Base-by-base conservation (phyloP, 257 asterid species). In the Capsicum rhomboideum region DNA sequence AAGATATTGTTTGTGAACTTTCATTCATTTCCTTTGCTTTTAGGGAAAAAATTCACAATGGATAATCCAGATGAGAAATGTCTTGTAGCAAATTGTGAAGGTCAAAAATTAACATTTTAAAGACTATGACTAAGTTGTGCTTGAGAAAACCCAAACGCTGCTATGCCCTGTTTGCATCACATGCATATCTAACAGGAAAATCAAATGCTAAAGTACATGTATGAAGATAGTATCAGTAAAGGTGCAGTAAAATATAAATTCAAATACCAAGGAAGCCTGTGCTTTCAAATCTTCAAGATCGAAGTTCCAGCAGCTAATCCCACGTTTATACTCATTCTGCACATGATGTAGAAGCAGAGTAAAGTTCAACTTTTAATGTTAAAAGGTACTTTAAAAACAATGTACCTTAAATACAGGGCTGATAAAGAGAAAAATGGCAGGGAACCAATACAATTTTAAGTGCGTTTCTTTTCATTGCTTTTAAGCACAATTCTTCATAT, bases 271-370 rank as follows among this genome's bases (percentile, higher is more conserved):
- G 84, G 95, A 91, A 86, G 98, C 98, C 89, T 91, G 95, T 67
- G 97, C 93, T 91, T 92, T 94, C 92, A 94, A 86, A 87, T 94
- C 98, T 2, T 92, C 97, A 42, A 94, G 92, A 90, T 94, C 84
- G 88, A 94, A 94, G 86, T 90, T 89, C 98, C 98, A 94, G 82
- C 92, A 82, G 87, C 98, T 94, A 61, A 94, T 93, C 58, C 98
- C 98, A 12, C 98, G 93, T 84, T 94, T 93, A 88, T 94, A 94
- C 87, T 94, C 95, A 66, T 88, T 91, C 98, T 92, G 94, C 66
- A 79, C 66, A 84, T 82, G 85, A 49, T 59, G 83, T 26, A 83
- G 46, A 84, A 50, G 50, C 79, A 54, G 56, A 74, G 69, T 72
- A 85, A 77, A 26, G 82, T 77, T 28, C 82, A 77, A 77, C 16